Conservation (phyloP, 2,329 filamentous ascomycete species). For the Rhynchosporium graminicola region DNA sequence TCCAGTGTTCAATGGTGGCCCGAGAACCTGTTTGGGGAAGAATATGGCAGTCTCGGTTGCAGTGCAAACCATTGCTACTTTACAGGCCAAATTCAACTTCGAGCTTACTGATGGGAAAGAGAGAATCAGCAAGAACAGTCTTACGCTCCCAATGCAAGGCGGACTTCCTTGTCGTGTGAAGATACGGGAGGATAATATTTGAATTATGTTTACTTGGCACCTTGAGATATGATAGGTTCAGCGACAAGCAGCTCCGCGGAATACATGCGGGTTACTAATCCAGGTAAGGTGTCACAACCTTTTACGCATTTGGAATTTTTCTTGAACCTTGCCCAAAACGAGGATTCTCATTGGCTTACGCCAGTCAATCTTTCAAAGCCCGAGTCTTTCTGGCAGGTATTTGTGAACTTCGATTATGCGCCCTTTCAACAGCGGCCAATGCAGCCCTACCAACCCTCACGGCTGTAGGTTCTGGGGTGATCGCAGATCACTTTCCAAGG, state of each 20-base stretch:
- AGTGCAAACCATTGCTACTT: constrained; percentile 54
- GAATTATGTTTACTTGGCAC: constrained; percentile 3
- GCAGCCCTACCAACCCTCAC: not conserved
- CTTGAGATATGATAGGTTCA: not conserved
- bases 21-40: constrained; percentile 62
- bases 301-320: constrained; percentile 1
- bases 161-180: constrained; percentile 50
- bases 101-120: constrained; percentile 45
- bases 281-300: not conserved
- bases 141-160: constrained; percentile 65
- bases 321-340: not conserved
- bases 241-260: constrained; percentile 5
- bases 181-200: not conserved
- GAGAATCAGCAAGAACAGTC: constrained; percentile 58
- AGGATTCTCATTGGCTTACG: not conserved
- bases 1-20: constrained; percentile 65
- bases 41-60: constrained; percentile 64
- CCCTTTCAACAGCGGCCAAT: constrained; percentile 6
- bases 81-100: constrained; percentile 55
- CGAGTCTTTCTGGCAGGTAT: constrained; percentile 4
- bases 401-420: constrained; percentile 2
- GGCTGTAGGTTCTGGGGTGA: not conserved
- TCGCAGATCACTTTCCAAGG: constrained; percentile 1
- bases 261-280: constrained; percentile 3
- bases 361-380: not conserved